phyloP scores from a whole-genome alignment of 1,284 basidiomycete species.

The Ganoderma sinense region DNA sequence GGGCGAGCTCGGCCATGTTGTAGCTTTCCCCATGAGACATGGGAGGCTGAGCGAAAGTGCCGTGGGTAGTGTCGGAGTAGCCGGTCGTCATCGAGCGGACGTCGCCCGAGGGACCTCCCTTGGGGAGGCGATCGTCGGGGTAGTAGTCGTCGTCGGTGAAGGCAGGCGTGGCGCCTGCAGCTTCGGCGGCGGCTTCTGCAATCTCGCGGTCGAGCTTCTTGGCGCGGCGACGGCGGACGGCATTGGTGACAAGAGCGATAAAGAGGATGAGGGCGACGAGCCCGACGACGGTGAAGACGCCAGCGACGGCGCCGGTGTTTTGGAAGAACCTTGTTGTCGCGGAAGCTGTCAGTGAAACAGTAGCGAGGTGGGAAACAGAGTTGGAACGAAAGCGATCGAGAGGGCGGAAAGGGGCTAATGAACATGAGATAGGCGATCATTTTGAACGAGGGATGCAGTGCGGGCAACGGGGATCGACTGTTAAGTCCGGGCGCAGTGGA shows the following conservation, averaged over 20 bases:
- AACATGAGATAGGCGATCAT: neutral
- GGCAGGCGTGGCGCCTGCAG: conserved; percentile 49
- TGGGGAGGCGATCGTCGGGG: conserved; percentile 35
- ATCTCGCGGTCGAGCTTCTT: conserved; percentile 73
- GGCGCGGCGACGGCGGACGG: conserved; percentile 67
- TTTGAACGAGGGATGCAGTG: neutral
- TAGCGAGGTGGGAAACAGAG: neutral
- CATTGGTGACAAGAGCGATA: conserved; percentile 59
- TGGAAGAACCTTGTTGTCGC: conserved; percentile 63
- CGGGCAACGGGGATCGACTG: conserved; percentile 1
- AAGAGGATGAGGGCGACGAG: conserved; percentile 59
- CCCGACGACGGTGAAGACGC: conserved; percentile 73
- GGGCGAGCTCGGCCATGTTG: conserved; percentile 57
- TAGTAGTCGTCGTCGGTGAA: conserved; percentile 59
- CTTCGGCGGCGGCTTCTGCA: conserved; percentile 58
- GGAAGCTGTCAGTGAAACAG: neutral
- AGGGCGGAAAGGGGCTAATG: neutral
- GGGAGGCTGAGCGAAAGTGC: conserved; percentile 64
- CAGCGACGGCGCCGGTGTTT: conserved; percentile 76
- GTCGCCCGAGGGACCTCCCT: conserved; percentile 24
- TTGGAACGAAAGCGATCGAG: neutral
- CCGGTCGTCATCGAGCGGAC: conserved; percentile 37
- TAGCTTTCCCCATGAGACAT: conserved; percentile 50
- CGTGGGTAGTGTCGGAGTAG: conserved; percentile 70
- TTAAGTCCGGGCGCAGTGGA: neutral